A percentile compares a stretch with the other conserved stretches of the same genome.
Conservation (phyloP, 805 yeast genomes). For the Candida sanyiensis region DNA sequence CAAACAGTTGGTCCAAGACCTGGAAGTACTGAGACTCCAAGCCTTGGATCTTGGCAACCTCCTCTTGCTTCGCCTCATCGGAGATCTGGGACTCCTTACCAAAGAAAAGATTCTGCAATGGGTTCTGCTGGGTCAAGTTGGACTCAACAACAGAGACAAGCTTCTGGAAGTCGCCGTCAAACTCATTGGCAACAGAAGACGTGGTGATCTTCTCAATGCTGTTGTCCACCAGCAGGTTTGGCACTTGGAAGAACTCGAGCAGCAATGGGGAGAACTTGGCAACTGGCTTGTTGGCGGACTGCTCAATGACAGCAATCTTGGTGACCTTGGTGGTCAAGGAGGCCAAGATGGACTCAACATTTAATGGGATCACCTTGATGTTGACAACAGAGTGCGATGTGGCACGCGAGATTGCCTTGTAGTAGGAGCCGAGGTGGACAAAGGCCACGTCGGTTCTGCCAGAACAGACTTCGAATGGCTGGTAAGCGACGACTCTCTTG, state of each 20-base stretch:
- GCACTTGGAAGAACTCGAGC: conserved; percentile 66
- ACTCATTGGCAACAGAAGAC: conserved; percentile 41
- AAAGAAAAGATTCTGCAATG: conserved; percentile 56
- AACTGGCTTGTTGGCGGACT: conserved; percentile 30
- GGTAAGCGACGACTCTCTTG: conserved; percentile 2
- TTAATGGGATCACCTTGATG: conserved; percentile 66
- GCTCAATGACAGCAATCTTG: conserved; percentile 60
- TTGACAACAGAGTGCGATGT: conserved; percentile 38
- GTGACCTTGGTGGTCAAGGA: conserved; percentile 37
- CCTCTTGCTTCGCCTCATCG: conserved; percentile 14
- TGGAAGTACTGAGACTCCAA: conserved; percentile 75
- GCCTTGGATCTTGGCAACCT: conserved; percentile 39
- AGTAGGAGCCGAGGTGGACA: conserved; percentile 52
- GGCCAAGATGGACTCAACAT: conserved; percentile 48
- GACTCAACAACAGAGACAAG: conserved; percentile 43
- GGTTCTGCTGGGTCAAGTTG: conserved; percentile 47
- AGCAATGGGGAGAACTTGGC: conserved; percentile 62
- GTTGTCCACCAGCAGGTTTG: conserved; percentile 40
- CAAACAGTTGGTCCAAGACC: conserved; percentile 64
- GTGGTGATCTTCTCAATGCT: conserved; percentile 49
- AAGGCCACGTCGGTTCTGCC: conserved; percentile 7
- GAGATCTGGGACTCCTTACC: conserved; percentile 36
- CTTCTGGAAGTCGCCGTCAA: conserved; percentile 21
- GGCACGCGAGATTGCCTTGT: conserved; percentile 36
- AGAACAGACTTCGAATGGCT: conserved; percentile 6